A percentile compares a stretch with the other conserved stretches of the same genome.
phyloP scores from a whole-genome alignment of 345 rosid species.

The Mallotus nudiflorus region DNA sequence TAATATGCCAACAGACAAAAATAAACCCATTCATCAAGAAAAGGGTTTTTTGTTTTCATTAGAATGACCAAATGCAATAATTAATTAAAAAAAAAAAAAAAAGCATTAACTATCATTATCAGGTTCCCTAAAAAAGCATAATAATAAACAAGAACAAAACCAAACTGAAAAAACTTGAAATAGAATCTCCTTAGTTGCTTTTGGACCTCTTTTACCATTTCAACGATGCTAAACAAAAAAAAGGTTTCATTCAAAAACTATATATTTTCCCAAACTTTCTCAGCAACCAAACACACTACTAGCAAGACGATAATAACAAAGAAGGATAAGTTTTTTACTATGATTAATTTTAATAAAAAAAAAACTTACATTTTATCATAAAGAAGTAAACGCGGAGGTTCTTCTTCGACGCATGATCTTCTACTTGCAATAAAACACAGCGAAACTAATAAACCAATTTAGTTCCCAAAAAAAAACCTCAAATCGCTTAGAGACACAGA shows the following conservation, averaged over 20 bases:
- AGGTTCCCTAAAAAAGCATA: background rate
- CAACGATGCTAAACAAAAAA: no score
- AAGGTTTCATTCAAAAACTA: no score
- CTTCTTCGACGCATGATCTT: slow-evolving; percentile 27
- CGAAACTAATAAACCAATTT: background rate
- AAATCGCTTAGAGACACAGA: background rate
- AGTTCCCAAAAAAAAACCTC: background rate
- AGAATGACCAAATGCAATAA: background rate
- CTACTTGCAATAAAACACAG: slow-evolving; percentile 12
- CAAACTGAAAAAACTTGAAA: background rate
- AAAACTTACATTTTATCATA: slow-evolving; percentile 28
- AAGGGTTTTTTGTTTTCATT: background rate
- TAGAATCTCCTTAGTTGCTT: no score
- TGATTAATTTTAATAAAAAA: no score
- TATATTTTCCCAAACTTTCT: background rate
- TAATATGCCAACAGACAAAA: background rate
- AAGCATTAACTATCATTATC: background rate
- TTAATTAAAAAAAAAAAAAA: background rate
- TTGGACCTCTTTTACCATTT: no score
- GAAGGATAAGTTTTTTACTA: no score
- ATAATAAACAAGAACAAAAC: background rate
- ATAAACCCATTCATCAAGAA: background rate
- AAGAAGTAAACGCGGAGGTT: slow-evolving; percentile 20
- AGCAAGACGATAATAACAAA: background rate
- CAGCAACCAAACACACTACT: slow-evolving; percentile 12